Conservation (phyloP, 495 filamentous ascomycete genomes). For the Xylaria nigripes region DNA sequence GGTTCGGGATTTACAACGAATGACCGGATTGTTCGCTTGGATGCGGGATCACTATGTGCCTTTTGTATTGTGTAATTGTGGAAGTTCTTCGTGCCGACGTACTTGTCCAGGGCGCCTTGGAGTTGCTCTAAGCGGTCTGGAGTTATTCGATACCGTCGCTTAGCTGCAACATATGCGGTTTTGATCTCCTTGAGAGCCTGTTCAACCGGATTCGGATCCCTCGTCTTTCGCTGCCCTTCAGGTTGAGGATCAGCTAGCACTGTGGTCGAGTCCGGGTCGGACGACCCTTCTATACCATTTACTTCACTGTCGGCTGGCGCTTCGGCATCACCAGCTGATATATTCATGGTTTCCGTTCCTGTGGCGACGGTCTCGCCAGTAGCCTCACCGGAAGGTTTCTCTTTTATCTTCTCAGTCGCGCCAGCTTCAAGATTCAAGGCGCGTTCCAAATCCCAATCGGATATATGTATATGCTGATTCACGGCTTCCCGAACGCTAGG, state of each 20-base stretch:
- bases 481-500: conserved; percentile 36
- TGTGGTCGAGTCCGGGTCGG: conserved; percentile 11
- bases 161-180: conserved; percentile 65
- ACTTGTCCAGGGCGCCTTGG: conserved; percentile 59
- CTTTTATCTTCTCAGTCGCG: conserved; percentile 1
- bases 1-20: conserved; percentile 67
- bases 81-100: conserved; percentile 77
- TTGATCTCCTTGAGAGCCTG: conserved; percentile 67
- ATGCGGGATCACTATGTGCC: conserved; percentile 63
- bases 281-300: conserved; percentile 5
- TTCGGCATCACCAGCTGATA: conserved; percentile 6
- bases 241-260: not conserved
- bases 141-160: conserved; percentile 73
- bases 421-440: conserved; percentile 9
- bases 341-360: conserved; percentile 3
- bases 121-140: conserved; percentile 60
- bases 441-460: conserved; percentile 18
- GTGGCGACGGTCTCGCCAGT: conserved; percentile 2
- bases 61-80: conserved; percentile 97
- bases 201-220: conserved; percentile 43
- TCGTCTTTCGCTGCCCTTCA: conserved; percentile 15
- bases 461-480: conserved; percentile 31
- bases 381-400: conserved; percentile 7
- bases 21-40: conserved; percentile 80
- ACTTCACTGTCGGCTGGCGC: not conserved